These are phyloP conservation scores for Botrytis pseudocinerea DNA, from an alignment of 2,329 filamentous ascomycete genomes.

Conservation along the genomic window DNA sequence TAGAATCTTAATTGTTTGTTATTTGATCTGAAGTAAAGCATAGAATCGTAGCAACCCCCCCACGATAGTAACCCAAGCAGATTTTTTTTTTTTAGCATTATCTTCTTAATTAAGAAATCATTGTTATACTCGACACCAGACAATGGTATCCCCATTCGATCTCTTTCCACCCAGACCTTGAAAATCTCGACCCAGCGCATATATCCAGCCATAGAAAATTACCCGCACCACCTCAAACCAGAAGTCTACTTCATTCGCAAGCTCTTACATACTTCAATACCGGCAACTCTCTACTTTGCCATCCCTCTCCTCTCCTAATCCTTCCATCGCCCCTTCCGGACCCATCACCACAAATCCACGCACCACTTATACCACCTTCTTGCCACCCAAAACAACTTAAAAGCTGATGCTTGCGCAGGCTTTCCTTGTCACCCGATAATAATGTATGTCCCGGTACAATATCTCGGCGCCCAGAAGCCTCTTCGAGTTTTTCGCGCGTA, in stretches of 20 bases:
- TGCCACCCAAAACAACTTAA: slow-evolving; percentile 20
- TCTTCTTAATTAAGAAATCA: neutral
- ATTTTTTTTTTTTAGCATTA: neutral
- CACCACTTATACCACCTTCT: slow-evolving; percentile 3
- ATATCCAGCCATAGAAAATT: neutral
- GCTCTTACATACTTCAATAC: slow-evolving; percentile 10
- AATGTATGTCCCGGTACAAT: slow-evolving; percentile 6
- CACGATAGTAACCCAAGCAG: neutral
- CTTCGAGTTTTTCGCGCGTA: neutral
- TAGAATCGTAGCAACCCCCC: neutral
- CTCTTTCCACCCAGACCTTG: neutral
- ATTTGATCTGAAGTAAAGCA: neutral
- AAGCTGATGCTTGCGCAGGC: slow-evolving; percentile 20
- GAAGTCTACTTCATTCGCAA: neutral
- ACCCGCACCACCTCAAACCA: neutral
- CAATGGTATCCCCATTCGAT: neutral
- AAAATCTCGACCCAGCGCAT: neutral
- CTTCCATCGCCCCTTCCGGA: neutral
- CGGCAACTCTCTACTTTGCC: slow-evolving; percentile 9
- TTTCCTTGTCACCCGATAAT: neutral
- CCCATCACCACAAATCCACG: slow-evolving; percentile 17
- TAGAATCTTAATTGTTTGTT: neutral
- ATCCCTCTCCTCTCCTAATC: slow-evolving; percentile 6
- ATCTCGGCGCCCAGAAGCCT: slow-evolving; percentile 1
- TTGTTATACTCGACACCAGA: neutral